Percentiles rank a stretch among this genome's conserved stretches.
These are phyloP conservation scores for Candida pseudoglaebosa DNA, from an alignment of 805 yeast species.

Conservation along the genomic window DNA sequence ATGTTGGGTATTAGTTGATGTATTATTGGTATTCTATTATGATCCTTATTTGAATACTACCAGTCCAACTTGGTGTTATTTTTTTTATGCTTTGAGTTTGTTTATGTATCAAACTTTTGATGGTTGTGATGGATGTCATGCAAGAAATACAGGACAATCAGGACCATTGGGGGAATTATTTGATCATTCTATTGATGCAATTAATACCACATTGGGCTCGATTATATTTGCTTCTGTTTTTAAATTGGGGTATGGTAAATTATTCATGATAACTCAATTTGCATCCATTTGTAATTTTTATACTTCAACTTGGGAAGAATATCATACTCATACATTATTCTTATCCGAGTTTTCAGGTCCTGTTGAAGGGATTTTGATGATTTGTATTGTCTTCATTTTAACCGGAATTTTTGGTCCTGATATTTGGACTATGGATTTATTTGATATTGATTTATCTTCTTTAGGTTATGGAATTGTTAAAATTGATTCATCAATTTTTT, in stretches of 20 bases:
- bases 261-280: slow-evolving; percentile 60
- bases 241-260: slow-evolving; percentile 68
- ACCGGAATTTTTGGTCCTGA: slow-evolving; percentile 72
- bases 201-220: slow-evolving; percentile 76
- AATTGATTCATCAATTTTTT: slow-evolving; percentile 40
- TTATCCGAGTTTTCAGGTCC: slow-evolving; percentile 86
- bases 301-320: slow-evolving; percentile 93
- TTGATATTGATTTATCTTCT: slow-evolving; percentile 35
- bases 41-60: slow-evolving; percentile 64
- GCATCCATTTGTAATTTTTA: slow-evolving; percentile 80
- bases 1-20: slow-evolving; percentile 61
- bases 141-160: slow-evolving; percentile 90
- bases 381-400: slow-evolving; percentile 48
- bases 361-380: slow-evolving; percentile 83
- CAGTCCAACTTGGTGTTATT: slow-evolving; percentile 74
- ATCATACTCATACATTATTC: slow-evolving; percentile 78
- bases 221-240: slow-evolving; percentile 72
- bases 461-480: slow-evolving; percentile 24
- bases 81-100: slow-evolving; percentile 73
- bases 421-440: slow-evolving; percentile 53
- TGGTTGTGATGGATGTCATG: slow-evolving; percentile 95
- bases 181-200: slow-evolving; percentile 77
- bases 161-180: slow-evolving; percentile 94
- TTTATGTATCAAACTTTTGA: slow-evolving; percentile 93
- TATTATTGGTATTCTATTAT: slow-evolving; percentile 60